Base-by-base conservation (phyloP, 371 early-diverging fungal species). In the Mortierella sp. region DNA sequence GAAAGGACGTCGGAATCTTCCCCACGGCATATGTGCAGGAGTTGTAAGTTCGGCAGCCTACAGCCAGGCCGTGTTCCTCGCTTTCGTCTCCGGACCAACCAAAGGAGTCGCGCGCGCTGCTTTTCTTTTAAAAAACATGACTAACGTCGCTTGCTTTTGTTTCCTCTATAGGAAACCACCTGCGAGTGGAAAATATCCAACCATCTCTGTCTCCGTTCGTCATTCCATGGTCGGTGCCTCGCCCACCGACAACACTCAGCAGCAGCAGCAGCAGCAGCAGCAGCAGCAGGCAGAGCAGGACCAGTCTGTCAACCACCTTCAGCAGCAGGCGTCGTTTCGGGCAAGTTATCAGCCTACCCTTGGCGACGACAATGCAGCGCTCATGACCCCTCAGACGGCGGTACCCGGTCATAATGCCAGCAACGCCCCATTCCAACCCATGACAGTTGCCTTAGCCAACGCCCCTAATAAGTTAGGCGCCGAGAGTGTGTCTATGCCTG, bases 161-260 rank as follows among this genome's bases (percentile, higher is more conserved):
- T 24, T 17, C 23, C 6, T 28, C 4, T 31, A 3, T 46, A 75
- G 75, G 34, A 52, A 47, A 41, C 42, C 69, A 0, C 68, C 68
- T 28, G 48, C 60, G 6, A 63, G 47, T 41, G 69, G 69, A 24
- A 49, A 64, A 54, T 72, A 66, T 23, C 68, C 68, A 3, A 50
- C 60, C 4, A 60, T 75, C 30, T 58, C 68, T 6, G 68, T 75
- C 42, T 59, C 68, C 14, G 64, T 68, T 8, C 75, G 75, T 8
- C 68, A 63, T 34, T 68, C 75, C 8, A 34, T 68, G 19, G 32
- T 68, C 15, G 53, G 80, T 39, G 78, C 81, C 28, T 52, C 59
- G 30, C 63, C 79, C 7, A 61, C 78, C 1, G 64, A 68, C 11
- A 69, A 69, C 39, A 64, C 66, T 37, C 80, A 80, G 42, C 80